phyloP scores from a whole-genome alignment of 139 green algal species.

The Marvania coccoides region DNA sequence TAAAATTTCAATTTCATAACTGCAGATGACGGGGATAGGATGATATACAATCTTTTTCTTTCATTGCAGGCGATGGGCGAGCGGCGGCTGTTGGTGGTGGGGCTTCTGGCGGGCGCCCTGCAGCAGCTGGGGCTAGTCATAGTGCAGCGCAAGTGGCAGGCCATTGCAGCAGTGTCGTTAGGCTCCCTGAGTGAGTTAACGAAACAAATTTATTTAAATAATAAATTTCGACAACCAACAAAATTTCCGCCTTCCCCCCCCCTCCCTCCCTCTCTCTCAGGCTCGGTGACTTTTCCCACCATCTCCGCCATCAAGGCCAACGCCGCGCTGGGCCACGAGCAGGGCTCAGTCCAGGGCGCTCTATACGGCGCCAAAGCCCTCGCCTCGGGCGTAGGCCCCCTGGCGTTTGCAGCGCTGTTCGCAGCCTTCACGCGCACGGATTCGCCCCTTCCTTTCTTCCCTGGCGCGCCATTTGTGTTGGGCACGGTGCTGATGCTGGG shows the following conservation, averaged over 20 bases:
- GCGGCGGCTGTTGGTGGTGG: slow-evolving; percentile 41
- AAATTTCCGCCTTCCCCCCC: not conserved
- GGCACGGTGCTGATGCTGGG: slow-evolving; percentile 29
- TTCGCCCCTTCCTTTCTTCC: slow-evolving; percentile 36
- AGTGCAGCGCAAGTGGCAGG: slow-evolving; percentile 26
- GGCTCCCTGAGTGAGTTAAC: slow-evolving; percentile 25
- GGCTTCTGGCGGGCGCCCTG: not conserved
- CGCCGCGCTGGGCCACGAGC: slow-evolving; percentile 30
- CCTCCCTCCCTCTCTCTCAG: not conserved
- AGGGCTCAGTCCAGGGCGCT: slow-evolving; percentile 42
- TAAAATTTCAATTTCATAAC: too few relatives aligned
- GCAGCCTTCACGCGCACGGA: slow-evolving; percentile 41
- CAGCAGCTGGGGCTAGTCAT: slow-evolving; percentile 40
- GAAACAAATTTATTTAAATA: too few relatives aligned
- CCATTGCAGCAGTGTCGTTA: slow-evolving; percentile 26
- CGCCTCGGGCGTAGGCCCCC: slow-evolving; percentile 53
- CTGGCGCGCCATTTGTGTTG: slow-evolving; percentile 41
- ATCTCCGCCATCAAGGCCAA: slow-evolving; percentile 56
- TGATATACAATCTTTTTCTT: too few relatives aligned
- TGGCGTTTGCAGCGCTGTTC: slow-evolving; percentile 66
- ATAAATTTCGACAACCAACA: too few relatives aligned
- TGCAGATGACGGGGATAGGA: too few relatives aligned
- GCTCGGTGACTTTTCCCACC: slow-evolving; percentile 47
- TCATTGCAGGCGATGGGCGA: slow-evolving; percentile 48
- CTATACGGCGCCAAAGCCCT: slow-evolving; percentile 54